Evolutionary conservation across 2,329 filamentous ascomycete genomes (phyloP), one percentile per base, ranked within the genome.

Genomic region (Beauveria scarabaeidicola): DNA sequence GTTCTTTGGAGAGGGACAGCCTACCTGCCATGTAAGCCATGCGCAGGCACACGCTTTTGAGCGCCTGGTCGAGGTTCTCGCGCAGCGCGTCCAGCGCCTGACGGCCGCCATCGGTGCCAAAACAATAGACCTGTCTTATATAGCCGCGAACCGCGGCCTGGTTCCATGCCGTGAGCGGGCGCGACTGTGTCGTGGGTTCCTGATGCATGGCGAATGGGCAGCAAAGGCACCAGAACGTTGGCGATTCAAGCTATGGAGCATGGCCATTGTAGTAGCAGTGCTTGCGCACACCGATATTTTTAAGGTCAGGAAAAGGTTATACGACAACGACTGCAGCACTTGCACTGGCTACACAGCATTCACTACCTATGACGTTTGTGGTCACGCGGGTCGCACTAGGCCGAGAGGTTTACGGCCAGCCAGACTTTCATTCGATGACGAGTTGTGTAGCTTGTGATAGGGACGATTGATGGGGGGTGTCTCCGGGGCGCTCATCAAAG

Each of bases 61-160:
- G 58, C 3, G 59, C 60, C 10, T 19, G 19, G 9, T 32, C 25
- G 17, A 65, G 57, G 29, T 56, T 43, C 13, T 19, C 5, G 25
- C 58, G 21, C 19, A 65, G 61, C 27, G 41, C 27, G 2, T 59
- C 52, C 13, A 64, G 47, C 25, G 44, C 52, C 9, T 57, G 41
- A 40, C 23, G 21, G 25, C 21, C 29, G 21, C 54, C 47, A 21
- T 62, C 38, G 8, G 61, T 60, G 17, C 55, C 54, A 27, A 65
- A 62, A 47, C 63, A 65, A 40, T 62, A 61, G 11, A 64, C 63
- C n/a, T 65, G 63, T 41, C 61, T 59, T 29, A 64, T 55, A 54
- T 65, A 65, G 5, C 6, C 48, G 50, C 63, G 62, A 53, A 61
- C 55, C 9, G 63, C 62, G 19, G 56, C 55, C 27, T 65, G 63